These are phyloP conservation scores for Pythium utonaiense DNA, from an alignment of 352 stramenopile species.

Conservation along the genomic window DNA sequence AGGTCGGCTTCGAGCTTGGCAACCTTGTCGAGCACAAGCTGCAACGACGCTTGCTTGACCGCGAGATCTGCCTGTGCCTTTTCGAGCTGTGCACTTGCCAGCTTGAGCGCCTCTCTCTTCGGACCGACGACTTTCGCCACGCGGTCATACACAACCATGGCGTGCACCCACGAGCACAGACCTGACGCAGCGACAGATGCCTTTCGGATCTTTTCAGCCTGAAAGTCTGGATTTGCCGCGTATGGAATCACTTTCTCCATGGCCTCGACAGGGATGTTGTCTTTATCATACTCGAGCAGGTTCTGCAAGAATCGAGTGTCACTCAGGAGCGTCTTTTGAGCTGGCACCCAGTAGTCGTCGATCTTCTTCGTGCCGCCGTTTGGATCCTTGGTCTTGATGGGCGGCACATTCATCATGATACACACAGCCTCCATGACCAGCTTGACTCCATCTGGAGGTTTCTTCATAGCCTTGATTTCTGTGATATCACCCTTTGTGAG, in stretches of 20 bases:
- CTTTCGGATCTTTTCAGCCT: conserved; percentile 93
- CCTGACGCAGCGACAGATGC: conserved; percentile 92
- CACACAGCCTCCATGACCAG: conserved; percentile 94
- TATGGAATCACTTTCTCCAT: conserved; percentile 90
- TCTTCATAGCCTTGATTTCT: conserved; percentile 97
- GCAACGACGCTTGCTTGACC: conserved; percentile 88
- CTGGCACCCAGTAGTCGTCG: conserved; percentile 93
- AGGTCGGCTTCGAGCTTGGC: conserved; percentile 86
- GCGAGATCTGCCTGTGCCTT: conserved; percentile 84
- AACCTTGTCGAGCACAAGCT: conserved; percentile 92
- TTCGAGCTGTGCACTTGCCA: conserved; percentile 84
- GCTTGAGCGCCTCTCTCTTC: conserved; percentile 90
- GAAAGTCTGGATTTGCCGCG: conserved; percentile 87
- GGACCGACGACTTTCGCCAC: conserved; percentile 92
- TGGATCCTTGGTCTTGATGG: conserved; percentile 91
- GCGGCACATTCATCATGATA: conserved; percentile 93
- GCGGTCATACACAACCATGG: conserved; percentile 95
- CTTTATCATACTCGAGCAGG: conserved; percentile 94
- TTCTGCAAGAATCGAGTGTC: conserved; percentile 93
- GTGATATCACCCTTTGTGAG: conserved; percentile 94
- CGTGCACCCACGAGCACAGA: conserved; percentile 94
- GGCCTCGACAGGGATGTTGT: conserved; percentile 90
- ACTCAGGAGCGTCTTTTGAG: conserved; percentile 91
- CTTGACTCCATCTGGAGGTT: conserved; percentile 92
- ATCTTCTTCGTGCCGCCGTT: conserved; percentile 90